Base-by-base conservation (phyloP, 495 filamentous ascomycete genomes). In the Tuber calosporum region DNA sequence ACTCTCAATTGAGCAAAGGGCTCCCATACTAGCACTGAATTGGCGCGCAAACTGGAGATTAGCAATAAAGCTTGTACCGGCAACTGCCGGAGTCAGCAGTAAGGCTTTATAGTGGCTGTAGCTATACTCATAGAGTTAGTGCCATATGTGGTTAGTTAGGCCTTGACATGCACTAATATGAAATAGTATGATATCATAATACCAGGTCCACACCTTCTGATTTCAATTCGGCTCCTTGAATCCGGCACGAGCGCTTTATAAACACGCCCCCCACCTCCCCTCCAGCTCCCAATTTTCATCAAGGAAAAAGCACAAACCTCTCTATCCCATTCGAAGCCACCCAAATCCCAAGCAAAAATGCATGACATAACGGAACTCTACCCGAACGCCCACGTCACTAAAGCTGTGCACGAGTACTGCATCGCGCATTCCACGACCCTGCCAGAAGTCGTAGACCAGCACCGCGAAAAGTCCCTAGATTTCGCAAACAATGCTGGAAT, bases 341-440 rank as follows among this genome's bases (percentile, higher is more conserved):
- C 30, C 34, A 6, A 17, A 43, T 39, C 67, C 22, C 37, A 38
- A 75, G 22, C 20, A 19, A 72, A 69, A 1, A 81, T 81, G 79
- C 37, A 73, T 19, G 11, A 66, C 36, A 39, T 53, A 39, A 81
- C 79, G 30, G 73, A 72, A 20, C 73, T 81, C 43, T 81, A 70
- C 71, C 79, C 79, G 0, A 81, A 81, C 41, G 41, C 68, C 15
- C 77, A 79, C 34, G 72, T 81, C 58, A 69, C 74, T 34, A 71
- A 72, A 22, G 75, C 74, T 6, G 77, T 81, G 8, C 70, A 77
- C 67, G 75, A 80, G n/a, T 82, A 82, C 62, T 77, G 72, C 40
- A 79, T 76, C 26, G 62, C 75, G 20, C 71, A 81, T 66, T 82
- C 81, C 36, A 82, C 79, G 5, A 67, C 74, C 15, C 70, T 82